A percentile compares a stretch with the other conserved stretches of the same genome.
Conservation (phyloP, 768 basidiomycete species). For the Tulasnella sp. region DNA sequence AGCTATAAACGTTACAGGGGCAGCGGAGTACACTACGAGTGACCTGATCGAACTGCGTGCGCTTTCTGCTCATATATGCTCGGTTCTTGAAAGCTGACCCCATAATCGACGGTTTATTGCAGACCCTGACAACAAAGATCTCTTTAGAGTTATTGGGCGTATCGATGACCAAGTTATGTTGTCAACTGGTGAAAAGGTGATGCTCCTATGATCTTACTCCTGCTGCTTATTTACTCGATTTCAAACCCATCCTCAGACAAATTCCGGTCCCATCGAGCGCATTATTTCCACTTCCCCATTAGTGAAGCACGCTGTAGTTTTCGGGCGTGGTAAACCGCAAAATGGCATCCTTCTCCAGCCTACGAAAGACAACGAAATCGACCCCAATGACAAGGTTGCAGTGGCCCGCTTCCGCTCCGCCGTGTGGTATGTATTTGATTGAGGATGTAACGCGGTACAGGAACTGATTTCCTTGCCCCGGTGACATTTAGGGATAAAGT, state of each 20-base stretch:
- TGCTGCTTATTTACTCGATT: background rate
- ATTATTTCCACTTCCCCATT: slow-evolving; percentile 30
- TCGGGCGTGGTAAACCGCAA: slow-evolving; percentile 31
- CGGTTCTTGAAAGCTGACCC: slow-evolving; percentile 28
- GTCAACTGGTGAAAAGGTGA: slow-evolving; percentile 24
- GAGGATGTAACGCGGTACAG: no score
- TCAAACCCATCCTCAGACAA: slow-evolving; percentile 20
- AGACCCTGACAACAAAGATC: slow-evolving; percentile 32
- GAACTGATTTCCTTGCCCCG: no score
- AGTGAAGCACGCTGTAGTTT: slow-evolving; percentile 30
- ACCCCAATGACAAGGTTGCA: background rate
- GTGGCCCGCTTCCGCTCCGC: slow-evolving; percentile 9
- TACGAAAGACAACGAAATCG: background rate
- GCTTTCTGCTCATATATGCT: slow-evolving; percentile 28
- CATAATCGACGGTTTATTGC: slow-evolving; percentile 35
- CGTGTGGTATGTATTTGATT: slow-evolving; percentile 1
- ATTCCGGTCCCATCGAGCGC: slow-evolving; percentile 23
- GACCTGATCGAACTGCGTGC: background rate
- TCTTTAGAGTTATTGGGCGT: slow-evolving; percentile 35
- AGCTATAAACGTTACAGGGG: background rate
- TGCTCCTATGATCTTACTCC: background rate
- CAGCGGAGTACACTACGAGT: background rate
- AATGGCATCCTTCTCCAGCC: slow-evolving; percentile 36
- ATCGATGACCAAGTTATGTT: slow-evolving; percentile 39
- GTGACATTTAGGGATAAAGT: background rate